A percentile compares a stretch with the other conserved stretches of the same genome.
Evolutionary conservation across 1,284 basidiomycete genomes (phyloP).

Genomic region (Melampsora larici-populina): DNA sequence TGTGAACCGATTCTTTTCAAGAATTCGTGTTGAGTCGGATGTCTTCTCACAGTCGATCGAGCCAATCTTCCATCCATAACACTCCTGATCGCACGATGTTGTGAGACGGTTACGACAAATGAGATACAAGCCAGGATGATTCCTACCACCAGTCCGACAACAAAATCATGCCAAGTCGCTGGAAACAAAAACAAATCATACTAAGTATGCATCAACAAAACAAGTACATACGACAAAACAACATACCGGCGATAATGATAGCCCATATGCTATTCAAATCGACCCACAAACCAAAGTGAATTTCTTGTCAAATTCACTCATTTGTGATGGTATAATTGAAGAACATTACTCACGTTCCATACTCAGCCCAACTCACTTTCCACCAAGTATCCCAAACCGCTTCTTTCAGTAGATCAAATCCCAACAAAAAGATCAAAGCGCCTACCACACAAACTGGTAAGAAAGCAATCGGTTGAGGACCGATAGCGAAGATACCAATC

Average conservation of each 20-base stretch:
- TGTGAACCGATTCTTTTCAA: slow-evolving; percentile 83
- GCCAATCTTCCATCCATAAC: slow-evolving; percentile 51
- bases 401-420: slow-evolving; percentile 85
- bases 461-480: slow-evolving; percentile 78
- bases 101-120: slow-evolving; percentile 91
- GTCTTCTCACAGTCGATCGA: slow-evolving; percentile 84
- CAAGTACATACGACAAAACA: background rate
- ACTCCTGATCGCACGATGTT: slow-evolving; percentile 73
- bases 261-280: slow-evolving; percentile 57
- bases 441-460: slow-evolving; percentile 65
- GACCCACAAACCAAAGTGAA: background rate
- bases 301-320: slow-evolving; percentile 59
- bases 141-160: slow-evolving; percentile 86
- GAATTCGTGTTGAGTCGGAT: too few species aligned
- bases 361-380: slow-evolving; percentile 61
- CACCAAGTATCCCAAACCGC: slow-evolving; percentile 93
- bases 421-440: slow-evolving; percentile 89
- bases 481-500: slow-evolving; percentile 69
- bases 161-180: slow-evolving; percentile 61
- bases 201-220: background rate
- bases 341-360: slow-evolving; percentile 27
- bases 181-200: slow-evolving; percentile 62
- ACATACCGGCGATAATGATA: slow-evolving; percentile 63
- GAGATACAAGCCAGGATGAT: slow-evolving; percentile 85
- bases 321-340: background rate